Percentiles rank a stretch among this genome's conserved stretches.
These are phyloP conservation scores for Penicillium sp. DNA, from an alignment of 2,329 filamentous ascomycete genomes.

Conservation along the genomic window DNA sequence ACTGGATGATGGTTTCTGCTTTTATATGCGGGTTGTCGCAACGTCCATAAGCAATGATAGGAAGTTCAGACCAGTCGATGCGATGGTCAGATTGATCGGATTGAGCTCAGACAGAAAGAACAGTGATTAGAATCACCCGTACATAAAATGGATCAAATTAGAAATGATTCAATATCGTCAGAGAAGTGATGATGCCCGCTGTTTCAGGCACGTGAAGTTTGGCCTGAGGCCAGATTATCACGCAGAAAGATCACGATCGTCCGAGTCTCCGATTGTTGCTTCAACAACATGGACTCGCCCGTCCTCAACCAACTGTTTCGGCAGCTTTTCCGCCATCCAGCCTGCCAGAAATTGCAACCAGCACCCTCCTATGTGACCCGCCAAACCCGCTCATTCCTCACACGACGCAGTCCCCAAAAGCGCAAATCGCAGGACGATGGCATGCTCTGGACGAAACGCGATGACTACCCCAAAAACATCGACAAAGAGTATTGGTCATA, in stretches of 20 bases:
- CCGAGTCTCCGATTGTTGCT: constrained; percentile 5
- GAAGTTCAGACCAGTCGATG: too few species aligned
- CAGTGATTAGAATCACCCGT: too few species aligned
- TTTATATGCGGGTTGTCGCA: constrained; percentile 7
- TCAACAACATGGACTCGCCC: constrained; percentile 67
- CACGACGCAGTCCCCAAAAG: constrained; percentile 32
- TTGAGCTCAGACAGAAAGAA: too few species aligned
- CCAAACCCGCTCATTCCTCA: constrained; percentile 36
- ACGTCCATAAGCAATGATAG: constrained; percentile 6
- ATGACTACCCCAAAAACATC: constrained; percentile 69
- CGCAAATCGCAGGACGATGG: constrained; percentile 48
- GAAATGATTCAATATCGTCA: too few species aligned
- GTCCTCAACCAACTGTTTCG: constrained; percentile 72
- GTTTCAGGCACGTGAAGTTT: constrained; percentile 11
- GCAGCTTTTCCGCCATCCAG: constrained; percentile 72
- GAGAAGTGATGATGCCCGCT: background rate
- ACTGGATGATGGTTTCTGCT: constrained; percentile 6
- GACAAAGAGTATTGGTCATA: constrained; percentile 73
- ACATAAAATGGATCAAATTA: too few species aligned
- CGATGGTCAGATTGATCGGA: too few species aligned
- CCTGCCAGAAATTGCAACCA: constrained; percentile 53
- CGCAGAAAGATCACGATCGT: background rate
- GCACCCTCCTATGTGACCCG: constrained; percentile 21
- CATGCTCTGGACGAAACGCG: constrained; percentile 79
- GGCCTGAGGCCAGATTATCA: constrained; percentile 14